Evolutionary conservation across 2,329 filamentous ascomycete genomes (phyloP), one percentile per base, ranked within the genome.

Genomic region (Apiospora hydei): DNA sequence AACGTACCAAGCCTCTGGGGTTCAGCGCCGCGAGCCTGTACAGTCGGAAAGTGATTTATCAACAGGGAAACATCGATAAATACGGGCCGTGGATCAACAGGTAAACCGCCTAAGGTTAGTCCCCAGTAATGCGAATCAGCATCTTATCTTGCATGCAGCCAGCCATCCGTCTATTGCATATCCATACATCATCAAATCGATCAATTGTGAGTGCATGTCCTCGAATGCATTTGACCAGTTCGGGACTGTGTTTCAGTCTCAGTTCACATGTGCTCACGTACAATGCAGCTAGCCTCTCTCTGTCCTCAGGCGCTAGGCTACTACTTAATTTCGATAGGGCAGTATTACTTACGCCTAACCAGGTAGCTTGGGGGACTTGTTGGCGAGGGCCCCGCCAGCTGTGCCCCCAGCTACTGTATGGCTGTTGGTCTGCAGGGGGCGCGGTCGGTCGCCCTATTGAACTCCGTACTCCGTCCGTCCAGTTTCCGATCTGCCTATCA

Each of bases 251-350:
- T 61, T n/a, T 61, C 53, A 61, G 53, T 61, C 38, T 38, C 26
- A 61, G 53, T 38, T 21, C 53, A 61, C 53, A 61, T 38, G 53
- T 61, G 51, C 51, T 57, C 51, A 14, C 51, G 30, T 57, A 34
- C 51, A 57, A 57, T 34, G 24, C 51, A 57, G 26, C 34, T 34
- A 57, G 51, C 51, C 51, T 57, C 24, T 30, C 13, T 26, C 3
- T 26, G n/a, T 26, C 47, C 49, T 30, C 30, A 61, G 30, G 26
- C n/a, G 21, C 30, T n/a, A 38, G 18, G 53, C 5, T n/a, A 21
- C 57, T 64, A 21, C 57, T 64, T 64, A n/a, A 64, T 41, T 64
- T 64, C 57, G 57, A 64, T 64, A 64, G 57, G 57, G 57, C 57
- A 41, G 34, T 18, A 38, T 38, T 61, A 61, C 53, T 61, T 34